Percentiles rank a stretch among this genome's conserved stretches.
These are phyloP conservation scores for Sporothrix inflata DNA, from an alignment of 2,329 filamentous ascomycete genomes.

Conservation along the genomic window DNA sequence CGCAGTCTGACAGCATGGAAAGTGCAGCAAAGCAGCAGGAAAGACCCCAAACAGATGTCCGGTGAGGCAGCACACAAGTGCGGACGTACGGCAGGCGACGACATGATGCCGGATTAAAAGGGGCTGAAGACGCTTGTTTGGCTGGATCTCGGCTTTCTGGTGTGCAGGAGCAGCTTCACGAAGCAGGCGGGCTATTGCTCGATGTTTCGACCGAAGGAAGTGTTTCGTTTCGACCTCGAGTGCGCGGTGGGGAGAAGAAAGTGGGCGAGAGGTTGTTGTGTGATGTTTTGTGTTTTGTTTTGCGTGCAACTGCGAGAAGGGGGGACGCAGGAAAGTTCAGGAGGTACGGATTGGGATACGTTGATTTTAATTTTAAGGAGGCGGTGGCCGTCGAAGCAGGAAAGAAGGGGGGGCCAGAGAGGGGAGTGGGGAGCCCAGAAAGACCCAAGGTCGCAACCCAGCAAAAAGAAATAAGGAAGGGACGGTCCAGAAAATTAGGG, in stretches of 20 bases:
- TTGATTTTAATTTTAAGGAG: conserved; percentile 36
- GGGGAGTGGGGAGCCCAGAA: conserved; percentile 9
- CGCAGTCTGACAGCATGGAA: background rate
- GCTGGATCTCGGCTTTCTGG: conserved; percentile 15
- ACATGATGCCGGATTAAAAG: conserved; percentile 36
- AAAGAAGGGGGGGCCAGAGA: conserved; percentile 24
- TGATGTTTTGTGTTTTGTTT: conserved; percentile 29
- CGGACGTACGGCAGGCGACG: conserved; percentile 43
- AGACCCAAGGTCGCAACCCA: conserved; percentile 7
- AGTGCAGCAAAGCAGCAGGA: background rate
- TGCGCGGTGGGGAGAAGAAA: conserved; percentile 25
- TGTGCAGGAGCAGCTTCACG: conserved; percentile 8
- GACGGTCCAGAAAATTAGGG: conserved; percentile 27
- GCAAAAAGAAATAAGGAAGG: conserved; percentile 24
- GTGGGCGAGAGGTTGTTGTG: conserved; percentile 25
- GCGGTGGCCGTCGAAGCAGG: conserved; percentile 31
- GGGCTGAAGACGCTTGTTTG: conserved; percentile 22
- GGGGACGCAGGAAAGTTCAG: conserved; percentile 25
- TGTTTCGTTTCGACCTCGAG: conserved; percentile 34
- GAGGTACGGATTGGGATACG: conserved; percentile 33
- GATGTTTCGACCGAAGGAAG: conserved; percentile 25
- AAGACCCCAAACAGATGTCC: background rate
- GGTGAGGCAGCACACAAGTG: background rate
- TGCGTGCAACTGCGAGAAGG: conserved; percentile 30
- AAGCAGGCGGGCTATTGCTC: conserved; percentile 20